Evolutionary conservation across 192 early-diverging fungal species (phyloP).

Genomic region (Paraglomus occultum): DNA sequence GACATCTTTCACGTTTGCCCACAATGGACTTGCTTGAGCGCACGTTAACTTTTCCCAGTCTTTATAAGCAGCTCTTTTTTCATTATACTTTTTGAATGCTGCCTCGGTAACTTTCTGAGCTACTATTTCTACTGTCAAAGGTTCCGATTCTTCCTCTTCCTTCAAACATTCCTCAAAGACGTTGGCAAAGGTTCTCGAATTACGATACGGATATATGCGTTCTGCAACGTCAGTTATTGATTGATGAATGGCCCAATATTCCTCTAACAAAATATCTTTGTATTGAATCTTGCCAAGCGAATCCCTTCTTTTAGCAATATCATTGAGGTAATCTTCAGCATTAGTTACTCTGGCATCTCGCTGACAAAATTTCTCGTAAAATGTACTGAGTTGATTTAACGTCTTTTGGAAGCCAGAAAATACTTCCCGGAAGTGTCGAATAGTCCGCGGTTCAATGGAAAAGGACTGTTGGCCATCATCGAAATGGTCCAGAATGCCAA

Average conservation of each 20-base stretch:
- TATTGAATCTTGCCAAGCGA: neutral
- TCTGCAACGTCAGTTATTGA: neutral
- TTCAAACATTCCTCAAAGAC: neutral
- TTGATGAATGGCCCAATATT: neutral
- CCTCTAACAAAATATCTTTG: neutral
- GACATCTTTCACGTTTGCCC: neutral
- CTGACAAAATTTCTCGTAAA: conserved; percentile 1
- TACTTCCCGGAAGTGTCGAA: neutral
- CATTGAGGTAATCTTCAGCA: neutral
- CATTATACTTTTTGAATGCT: neutral
- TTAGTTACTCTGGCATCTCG: neutral
- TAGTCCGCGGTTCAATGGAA: neutral
- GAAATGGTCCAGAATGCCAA: neutral
- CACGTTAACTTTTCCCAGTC: neutral
- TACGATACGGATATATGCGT: neutral
- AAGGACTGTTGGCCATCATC: too few species aligned
- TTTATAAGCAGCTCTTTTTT: neutral
- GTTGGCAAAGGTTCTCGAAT: conserved; percentile 17
- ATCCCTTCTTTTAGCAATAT: neutral
- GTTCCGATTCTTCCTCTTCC: neutral
- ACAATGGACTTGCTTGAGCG: neutral
- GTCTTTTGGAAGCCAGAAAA: neutral
- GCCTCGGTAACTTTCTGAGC: neutral
- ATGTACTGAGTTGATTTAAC: conserved; percentile 5
- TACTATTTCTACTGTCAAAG: neutral